Conservation (phyloP, 2,329 filamentous ascomycete genomes). For the Aquanectria penicillioides region DNA sequence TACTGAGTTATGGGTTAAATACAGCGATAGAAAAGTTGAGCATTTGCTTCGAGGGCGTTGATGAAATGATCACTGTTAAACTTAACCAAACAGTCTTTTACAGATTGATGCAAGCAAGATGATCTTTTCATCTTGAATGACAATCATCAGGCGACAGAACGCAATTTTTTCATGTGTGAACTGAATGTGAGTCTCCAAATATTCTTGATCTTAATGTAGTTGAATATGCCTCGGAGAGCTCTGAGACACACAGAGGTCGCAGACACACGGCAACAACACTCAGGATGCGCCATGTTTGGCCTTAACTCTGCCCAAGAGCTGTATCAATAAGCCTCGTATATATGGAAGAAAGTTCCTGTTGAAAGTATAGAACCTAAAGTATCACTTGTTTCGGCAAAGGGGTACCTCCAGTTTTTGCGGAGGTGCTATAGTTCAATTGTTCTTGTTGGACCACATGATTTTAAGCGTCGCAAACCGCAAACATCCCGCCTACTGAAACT, state of each 20-base stretch:
- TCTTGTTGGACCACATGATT: too few relatives aligned
- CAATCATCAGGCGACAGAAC: conserved; percentile 28
- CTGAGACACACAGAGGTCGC: conserved; percentile 22
- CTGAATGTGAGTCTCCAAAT: conserved; percentile 18
- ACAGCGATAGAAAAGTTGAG: not conserved
- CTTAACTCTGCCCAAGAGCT: not conserved
- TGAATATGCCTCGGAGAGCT: conserved; percentile 26
- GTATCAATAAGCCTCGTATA: conserved; percentile 26
- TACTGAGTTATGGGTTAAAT: not conserved
- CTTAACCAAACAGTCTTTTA: conserved; percentile 26
- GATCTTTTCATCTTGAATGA: conserved; percentile 27
- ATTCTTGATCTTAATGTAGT: conserved; percentile 20
- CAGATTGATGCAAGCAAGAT: conserved; percentile 29
- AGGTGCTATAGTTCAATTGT: too few relatives aligned
- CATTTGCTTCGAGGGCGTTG: not conserved
- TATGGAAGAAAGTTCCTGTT: too few relatives aligned
- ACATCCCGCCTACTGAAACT: too few relatives aligned
- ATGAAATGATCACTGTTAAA: not conserved
- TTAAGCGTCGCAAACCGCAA: too few relatives aligned
- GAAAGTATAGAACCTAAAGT: too few relatives aligned
- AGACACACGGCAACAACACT: conserved; percentile 21
- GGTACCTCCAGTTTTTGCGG: too few relatives aligned
- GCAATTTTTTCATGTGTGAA: conserved; percentile 25
- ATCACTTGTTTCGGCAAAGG: too few relatives aligned
- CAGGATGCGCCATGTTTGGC: conserved; percentile 10